Base-by-base conservation (phyloP, 345 rosid genomes). In the Toxicodendron radicans region DNA sequence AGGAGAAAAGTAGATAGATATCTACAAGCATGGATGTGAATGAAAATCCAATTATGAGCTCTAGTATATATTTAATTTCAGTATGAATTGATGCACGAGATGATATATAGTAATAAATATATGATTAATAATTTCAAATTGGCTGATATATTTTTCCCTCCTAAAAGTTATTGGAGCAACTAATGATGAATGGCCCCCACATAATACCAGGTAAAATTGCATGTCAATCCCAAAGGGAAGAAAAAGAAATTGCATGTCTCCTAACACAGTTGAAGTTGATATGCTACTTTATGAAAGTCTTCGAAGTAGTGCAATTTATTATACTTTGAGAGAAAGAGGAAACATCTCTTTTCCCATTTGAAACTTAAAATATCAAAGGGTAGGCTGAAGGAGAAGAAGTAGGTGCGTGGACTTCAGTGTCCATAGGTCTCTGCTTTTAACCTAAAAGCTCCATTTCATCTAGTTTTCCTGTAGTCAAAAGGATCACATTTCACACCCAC, bases 371-470 rank as follows among this genome's bases (percentile, higher is more conserved):
- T 43, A 70, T 52, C 46, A 49, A 75, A 17, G 27, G 21, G 70
- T 60, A 72, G 80, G 78, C 71, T 71, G 70, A 64, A 43, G 68
- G 58, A 43, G 68, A 66, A 64, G 70, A 64, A 71, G 75, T 63
- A 71, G 78, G 75, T 79, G 79, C 84, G 82, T 87, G 88, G 93
- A 85, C 93, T 87, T 85, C 90, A 85, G 87, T 83, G 87, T 87
- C 89, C 77, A 33, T 58, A 58, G 43, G 59, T 38, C 24, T 3
- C 35, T 68, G 64, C 82, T 79, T 86, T 84, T 83, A 84, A 86
- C 90, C 86, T 82, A 80, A 85, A 86, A 79, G 81, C 81, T 76
- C 66, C 51, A 53, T 73, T 73, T 66, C 62, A 54, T 64, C 72
- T 64, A 43, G 46, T 51, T 72, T 46, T 68, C 64, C 57, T 27